These are phyloP conservation scores for Trichoderma lentiforme DNA, from an alignment of 2,329 filamentous ascomycete species.

Conservation along the genomic window DNA sequence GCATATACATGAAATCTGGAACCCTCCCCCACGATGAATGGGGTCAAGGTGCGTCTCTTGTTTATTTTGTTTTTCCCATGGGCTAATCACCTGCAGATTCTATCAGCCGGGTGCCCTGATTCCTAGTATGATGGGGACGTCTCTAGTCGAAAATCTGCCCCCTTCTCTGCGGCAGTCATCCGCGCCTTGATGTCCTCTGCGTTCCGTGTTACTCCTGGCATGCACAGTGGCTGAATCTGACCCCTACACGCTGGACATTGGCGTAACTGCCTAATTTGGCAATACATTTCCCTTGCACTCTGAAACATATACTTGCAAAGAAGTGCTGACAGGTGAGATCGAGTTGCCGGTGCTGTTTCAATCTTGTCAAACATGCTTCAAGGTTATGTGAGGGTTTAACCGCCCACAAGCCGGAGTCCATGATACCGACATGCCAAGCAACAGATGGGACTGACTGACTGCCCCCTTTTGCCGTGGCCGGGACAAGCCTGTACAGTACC, in stretches of 20 bases:
- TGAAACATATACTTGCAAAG: background rate
- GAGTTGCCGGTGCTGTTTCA: background rate
- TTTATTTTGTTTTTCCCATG: background rate
- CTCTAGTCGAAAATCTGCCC: background rate
- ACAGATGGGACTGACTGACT: background rate
- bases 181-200: background rate
- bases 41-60: background rate
- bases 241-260: background rate
- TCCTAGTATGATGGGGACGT: background rate
- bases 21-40: background rate
- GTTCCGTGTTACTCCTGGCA: background rate
- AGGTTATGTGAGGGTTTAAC: background rate
- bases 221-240: background rate
- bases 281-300: background rate
- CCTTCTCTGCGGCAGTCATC: background rate
- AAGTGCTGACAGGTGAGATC: background rate
- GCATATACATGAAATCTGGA: background rate
- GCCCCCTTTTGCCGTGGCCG: background rate
- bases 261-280: slow-evolving; percentile 4
- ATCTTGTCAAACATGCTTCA: background rate
- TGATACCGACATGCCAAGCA: background rate
- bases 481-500: background rate
- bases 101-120: background rate
- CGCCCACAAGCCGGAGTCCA: background rate
- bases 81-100: background rate